Evolutionary conservation across 139 green algal genomes (phyloP).

Genomic region (Coccomyxa sp.): DNA sequence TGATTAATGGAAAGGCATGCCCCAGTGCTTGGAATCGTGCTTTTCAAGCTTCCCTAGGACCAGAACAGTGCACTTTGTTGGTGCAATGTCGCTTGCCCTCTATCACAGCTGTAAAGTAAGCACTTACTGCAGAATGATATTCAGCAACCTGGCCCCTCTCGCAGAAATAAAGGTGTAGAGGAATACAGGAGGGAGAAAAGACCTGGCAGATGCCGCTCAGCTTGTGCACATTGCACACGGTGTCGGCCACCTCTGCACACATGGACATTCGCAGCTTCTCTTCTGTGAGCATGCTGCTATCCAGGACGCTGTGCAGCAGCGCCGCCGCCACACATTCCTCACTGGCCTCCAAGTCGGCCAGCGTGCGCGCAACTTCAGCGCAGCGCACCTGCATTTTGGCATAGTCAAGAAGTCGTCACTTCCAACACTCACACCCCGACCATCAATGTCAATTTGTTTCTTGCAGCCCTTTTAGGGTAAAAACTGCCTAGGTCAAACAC

Average conservation of each 20-base stretch:
- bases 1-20: too few relatives aligned
- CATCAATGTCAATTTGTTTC: neutral
- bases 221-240: slow-evolving; percentile 44
- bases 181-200: neutral
- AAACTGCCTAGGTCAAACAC: neutral
- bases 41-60: too few relatives aligned
- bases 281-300: slow-evolving; percentile 36
- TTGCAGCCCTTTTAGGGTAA: neutral
- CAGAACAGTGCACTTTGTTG: too few relatives aligned
- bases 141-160: too few relatives aligned
- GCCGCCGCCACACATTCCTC: slow-evolving; percentile 53
- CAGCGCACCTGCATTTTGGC: slow-evolving; percentile 42
- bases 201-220: slow-evolving; percentile 42
- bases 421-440: neutral
- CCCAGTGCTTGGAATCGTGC: too few relatives aligned
- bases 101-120: neutral
- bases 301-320: slow-evolving; percentile 64
- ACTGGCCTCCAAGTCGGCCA: slow-evolving; percentile 66
- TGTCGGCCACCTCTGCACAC: slow-evolving; percentile 16
- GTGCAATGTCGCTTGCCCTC: too few relatives aligned
- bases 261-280: slow-evolving; percentile 38
- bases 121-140: neutral
- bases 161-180: neutral
- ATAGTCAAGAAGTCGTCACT: neutral
- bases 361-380: slow-evolving; percentile 41